Conservation (phyloP, 2,329 filamentous ascomycete species). For the Ascocoryne sarcoides region DNA sequence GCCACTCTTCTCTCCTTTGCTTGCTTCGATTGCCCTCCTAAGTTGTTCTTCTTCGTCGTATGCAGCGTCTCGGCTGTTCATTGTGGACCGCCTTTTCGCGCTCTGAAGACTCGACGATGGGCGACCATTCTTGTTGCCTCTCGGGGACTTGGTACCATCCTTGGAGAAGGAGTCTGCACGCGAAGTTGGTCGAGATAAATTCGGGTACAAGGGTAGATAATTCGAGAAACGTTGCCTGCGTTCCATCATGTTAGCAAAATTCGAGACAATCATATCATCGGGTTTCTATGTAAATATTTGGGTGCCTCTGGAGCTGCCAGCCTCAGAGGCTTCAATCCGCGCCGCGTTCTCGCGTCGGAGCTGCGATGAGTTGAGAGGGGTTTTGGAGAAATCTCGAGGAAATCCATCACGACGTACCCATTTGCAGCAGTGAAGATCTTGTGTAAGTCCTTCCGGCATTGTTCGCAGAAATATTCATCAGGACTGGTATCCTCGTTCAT, state of each 20-base stretch:
- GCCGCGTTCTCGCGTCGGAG: constrained; percentile 26
- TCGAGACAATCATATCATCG: too few relatives aligned
- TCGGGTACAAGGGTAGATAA: constrained; percentile 51
- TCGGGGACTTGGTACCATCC: constrained; percentile 47
- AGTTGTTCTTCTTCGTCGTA: constrained; percentile 93
- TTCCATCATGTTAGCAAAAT: constrained; percentile 33
- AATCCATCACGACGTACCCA: constrained; percentile 56
- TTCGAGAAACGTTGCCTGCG: constrained; percentile 57
- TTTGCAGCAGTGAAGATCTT: constrained; percentile 71
- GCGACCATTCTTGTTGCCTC: constrained; percentile 47
- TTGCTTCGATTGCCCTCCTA: constrained; percentile 85
- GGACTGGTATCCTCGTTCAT: constrained; percentile 89
- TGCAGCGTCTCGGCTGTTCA: constrained; percentile 92
- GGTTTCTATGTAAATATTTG: too few relatives aligned
- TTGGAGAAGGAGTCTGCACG: constrained; percentile 59
- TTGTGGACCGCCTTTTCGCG: constrained; percentile 68
- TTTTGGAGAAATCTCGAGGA: constrained; percentile 11
- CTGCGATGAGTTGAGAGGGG: constrained; percentile 12
- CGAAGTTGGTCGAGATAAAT: constrained; percentile 44
- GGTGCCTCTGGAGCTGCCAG: constrained; percentile 23
- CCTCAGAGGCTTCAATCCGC: constrained; percentile 28
- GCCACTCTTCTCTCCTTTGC: constrained; percentile 60
- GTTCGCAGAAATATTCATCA: constrained; percentile 96
- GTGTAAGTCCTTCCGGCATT: constrained; percentile 87
- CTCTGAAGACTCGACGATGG: constrained; percentile 32